Conservation (phyloP, 495 filamentous ascomycete genomes). For the Pseudomonodictys pantanalensis region DNA sequence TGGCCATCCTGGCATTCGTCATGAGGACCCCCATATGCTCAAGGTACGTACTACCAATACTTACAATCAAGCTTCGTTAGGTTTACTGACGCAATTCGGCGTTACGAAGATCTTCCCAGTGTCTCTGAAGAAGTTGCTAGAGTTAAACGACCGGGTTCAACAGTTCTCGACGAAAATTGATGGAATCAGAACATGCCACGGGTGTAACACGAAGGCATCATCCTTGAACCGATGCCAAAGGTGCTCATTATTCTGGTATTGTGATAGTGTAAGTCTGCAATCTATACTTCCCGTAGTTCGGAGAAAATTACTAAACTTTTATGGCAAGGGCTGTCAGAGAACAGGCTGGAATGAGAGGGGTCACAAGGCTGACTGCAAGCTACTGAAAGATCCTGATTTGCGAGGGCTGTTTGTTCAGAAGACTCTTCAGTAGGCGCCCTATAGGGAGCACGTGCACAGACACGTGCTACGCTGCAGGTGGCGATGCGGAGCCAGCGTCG, state of each 20-base stretch:
- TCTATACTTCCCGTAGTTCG: constrained; percentile 21
- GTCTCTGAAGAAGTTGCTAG: constrained; percentile 37
- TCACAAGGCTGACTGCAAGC: constrained; percentile 42
- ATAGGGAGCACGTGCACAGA: no score
- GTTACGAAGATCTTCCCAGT: constrained; percentile 36
- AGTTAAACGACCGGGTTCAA: constrained; percentile 38
- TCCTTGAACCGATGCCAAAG: constrained; percentile 32
- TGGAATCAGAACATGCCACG: constrained; percentile 31
- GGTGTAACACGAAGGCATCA: constrained; percentile 33
- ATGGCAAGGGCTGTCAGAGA: constrained; percentile 36
- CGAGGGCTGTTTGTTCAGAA: constrained; percentile 23
- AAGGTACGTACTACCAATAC: constrained; percentile 33
- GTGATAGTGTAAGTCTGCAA: constrained; percentile 34
- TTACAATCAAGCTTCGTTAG: constrained; percentile 16
- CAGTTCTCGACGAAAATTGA: constrained; percentile 35
- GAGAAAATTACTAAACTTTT: constrained; percentile 26
- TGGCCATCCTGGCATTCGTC: constrained; percentile 34
- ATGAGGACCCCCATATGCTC: constrained; percentile 34
- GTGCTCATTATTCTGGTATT: constrained; percentile 41
- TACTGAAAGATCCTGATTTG: constrained; percentile 41
- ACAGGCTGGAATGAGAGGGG: constrained; percentile 42
- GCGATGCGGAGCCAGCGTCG: neutral
- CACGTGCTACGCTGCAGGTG: neutral
- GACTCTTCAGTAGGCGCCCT: no score
- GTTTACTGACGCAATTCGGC: constrained; percentile 3